A percentile compares a stretch with the other conserved stretches of the same genome.
Evolutionary conservation across 768 basidiomycete genomes (phyloP).

Genomic region (Agaricus sinodeliciosus): DNA sequence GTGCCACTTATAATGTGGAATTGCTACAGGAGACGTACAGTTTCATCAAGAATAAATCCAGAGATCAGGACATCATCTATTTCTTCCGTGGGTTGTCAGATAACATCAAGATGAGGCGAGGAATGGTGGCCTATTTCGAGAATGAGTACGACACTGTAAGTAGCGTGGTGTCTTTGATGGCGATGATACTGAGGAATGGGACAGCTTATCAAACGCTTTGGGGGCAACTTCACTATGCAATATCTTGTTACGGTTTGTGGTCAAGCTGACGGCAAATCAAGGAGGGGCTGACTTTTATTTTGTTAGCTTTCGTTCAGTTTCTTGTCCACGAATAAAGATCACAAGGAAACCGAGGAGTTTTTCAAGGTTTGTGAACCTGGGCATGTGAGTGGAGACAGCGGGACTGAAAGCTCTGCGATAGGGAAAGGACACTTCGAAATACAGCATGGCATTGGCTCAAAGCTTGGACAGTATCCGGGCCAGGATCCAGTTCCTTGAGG

Average conservation of each 20-base stretch:
- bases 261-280: background rate
- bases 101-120: slow-evolving; percentile 51
- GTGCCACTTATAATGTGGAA: slow-evolving; percentile 45
- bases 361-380: slow-evolving; percentile 51
- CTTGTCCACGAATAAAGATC: slow-evolving; percentile 66
- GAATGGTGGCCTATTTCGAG: slow-evolving; percentile 57
- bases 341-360: slow-evolving; percentile 54
- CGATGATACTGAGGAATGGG: slow-evolving; percentile 1
- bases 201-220: slow-evolving; percentile 63
- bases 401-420: slow-evolving; percentile 20
- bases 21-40: slow-evolving; percentile 59
- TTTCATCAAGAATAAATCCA: slow-evolving; percentile 46
- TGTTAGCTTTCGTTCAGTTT: slow-evolving; percentile 29
- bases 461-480: slow-evolving; percentile 62
- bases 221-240: slow-evolving; percentile 57
- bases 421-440: slow-evolving; percentile 68
- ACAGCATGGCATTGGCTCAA: slow-evolving; percentile 57
- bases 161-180: slow-evolving; percentile 2
- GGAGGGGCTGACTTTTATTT: background rate
- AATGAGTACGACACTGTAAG: slow-evolving; percentile 60
- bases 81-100: slow-evolving; percentile 52
- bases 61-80: slow-evolving; percentile 57
- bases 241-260: slow-evolving; percentile 44
- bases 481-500: slow-evolving; percentile 56
- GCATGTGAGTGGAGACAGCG: slow-evolving; percentile 15